phyloP scores from a whole-genome alignment of 768 basidiomycete species.

The Boletus barrowsii region DNA sequence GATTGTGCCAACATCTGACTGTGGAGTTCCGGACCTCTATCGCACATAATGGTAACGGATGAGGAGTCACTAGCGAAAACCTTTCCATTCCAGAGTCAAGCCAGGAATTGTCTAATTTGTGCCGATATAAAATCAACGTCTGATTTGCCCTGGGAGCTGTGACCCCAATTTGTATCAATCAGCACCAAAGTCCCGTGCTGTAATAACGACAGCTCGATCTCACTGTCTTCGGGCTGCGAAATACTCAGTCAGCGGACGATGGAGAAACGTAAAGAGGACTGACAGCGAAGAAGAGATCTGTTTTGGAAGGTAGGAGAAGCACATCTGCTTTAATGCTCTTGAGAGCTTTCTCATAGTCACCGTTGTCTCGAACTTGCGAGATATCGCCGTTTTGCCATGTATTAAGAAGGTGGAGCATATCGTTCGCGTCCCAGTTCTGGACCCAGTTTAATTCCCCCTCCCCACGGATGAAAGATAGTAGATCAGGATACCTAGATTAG shows the following conservation, averaged over 20 bases:
- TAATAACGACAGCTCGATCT: constrained; percentile 41
- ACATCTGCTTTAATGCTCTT: constrained; percentile 47
- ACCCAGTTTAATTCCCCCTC: constrained; percentile 48
- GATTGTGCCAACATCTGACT: background rate
- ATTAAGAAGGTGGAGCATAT: constrained; percentile 45
- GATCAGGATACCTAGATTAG: constrained; percentile 39
- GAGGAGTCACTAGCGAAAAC: background rate
- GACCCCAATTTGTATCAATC: constrained; percentile 35
- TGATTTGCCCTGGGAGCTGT: constrained; percentile 5
- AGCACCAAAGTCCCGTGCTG: constrained; percentile 42
- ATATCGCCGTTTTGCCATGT: constrained; percentile 53
- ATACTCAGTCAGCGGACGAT: background rate
- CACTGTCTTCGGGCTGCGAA: constrained; percentile 50
- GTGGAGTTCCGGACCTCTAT: background rate
- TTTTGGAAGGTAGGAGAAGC: constrained; percentile 55
- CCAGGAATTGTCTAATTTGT: constrained; percentile 13
- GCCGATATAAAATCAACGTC: constrained; percentile 9
- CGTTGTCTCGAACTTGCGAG: constrained; percentile 42
- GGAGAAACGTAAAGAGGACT: background rate
- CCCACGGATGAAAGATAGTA: constrained; percentile 47
- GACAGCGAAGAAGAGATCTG: constrained; percentile 56
- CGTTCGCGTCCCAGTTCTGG: constrained; percentile 50
- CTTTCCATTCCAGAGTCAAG: background rate
- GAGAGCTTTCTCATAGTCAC: constrained; percentile 41
- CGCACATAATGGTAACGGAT: background rate